Evolutionary conservation across 106 monocot genomes (phyloP).

Genomic region (Allium cepa): DNA sequence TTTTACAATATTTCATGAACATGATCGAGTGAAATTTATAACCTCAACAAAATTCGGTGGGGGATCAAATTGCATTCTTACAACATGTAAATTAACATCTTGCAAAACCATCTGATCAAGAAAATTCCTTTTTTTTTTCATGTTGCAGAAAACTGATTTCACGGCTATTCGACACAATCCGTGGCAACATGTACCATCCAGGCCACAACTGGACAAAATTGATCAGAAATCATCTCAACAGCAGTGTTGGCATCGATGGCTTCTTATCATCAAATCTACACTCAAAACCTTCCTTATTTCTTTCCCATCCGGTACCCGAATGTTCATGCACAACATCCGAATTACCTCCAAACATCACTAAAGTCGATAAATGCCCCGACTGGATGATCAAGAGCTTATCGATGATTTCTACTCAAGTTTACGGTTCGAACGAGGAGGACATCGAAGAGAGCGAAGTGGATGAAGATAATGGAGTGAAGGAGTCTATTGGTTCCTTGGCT

Average conservation of each 20-base stretch:
- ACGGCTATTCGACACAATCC: conserved; percentile 29
- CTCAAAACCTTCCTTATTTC: conserved; percentile 60
- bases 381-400: conserved; percentile 36
- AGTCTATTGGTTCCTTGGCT: conserved; percentile 14
- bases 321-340: conserved; percentile 54
- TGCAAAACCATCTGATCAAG: too few species aligned
- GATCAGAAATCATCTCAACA: conserved; percentile 60
- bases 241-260: conserved; percentile 52
- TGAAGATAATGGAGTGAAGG: conserved; percentile 22
- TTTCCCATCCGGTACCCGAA: conserved; percentile 83
- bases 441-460: conserved; percentile 13
- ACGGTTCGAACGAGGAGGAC: conserved; percentile 26
- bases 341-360: neutral
- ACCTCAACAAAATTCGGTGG: too few species aligned
- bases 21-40: too few species aligned
- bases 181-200: conserved; percentile 56
- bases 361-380: conserved; percentile 42
- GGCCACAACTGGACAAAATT: conserved; percentile 57
- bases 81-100: too few species aligned
- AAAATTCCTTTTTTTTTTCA: neutral
- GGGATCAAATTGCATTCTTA: too few species aligned
- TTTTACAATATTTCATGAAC: too few species aligned
- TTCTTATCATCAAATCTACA: conserved; percentile 23
- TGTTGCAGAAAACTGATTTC: conserved; percentile 49
- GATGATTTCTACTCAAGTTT: conserved; percentile 5